phyloP scores from a whole-genome alignment of 805 yeast genomes.

The Ogataea angusta region DNA sequence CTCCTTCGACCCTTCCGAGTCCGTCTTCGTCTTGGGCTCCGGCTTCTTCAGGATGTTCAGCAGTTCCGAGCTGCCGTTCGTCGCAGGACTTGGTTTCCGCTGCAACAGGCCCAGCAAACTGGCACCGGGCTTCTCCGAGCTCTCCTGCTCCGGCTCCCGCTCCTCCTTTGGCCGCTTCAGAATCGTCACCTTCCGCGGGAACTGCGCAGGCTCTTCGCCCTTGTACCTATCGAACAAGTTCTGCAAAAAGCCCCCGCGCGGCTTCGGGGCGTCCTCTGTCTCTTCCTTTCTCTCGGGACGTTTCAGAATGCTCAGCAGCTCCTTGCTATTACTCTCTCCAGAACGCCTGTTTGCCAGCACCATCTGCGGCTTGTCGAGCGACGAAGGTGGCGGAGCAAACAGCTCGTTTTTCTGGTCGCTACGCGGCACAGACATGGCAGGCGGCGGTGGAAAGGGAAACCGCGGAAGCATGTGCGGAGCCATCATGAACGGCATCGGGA shows the following conservation, averaged over 20 bases:
- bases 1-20: slow-evolving; percentile 1
- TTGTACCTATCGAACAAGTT: slow-evolving; percentile 19
- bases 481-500: slow-evolving; percentile 17
- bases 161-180: slow-evolving; percentile 7
- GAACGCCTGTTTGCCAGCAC: slow-evolving; percentile 26
- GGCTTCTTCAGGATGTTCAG: slow-evolving; percentile 15
- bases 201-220: slow-evolving; percentile 2
- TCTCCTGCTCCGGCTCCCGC: neutral
- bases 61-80: slow-evolving; percentile 5
- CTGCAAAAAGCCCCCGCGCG: slow-evolving; percentile 17
- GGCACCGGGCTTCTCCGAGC: slow-evolving; percentile 5
- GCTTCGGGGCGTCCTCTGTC: slow-evolving; percentile 2
- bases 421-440: slow-evolving; percentile 6
- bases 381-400: slow-evolving; percentile 31
- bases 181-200: slow-evolving; percentile 6
- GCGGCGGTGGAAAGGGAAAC: slow-evolving; percentile 15
- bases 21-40: neutral
- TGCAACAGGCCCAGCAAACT: slow-evolving; percentile 15
- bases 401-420: slow-evolving; percentile 13
- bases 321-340: slow-evolving; percentile 33
- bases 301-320: slow-evolving; percentile 30
- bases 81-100: slow-evolving; percentile 2
- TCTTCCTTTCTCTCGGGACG: slow-evolving; percentile 3
- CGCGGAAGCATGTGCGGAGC: slow-evolving; percentile 11
- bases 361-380: slow-evolving; percentile 33